Evolutionary conservation across 2,329 filamentous ascomycete species (phyloP).

Genomic region (Colletotrichum spinosum): DNA sequence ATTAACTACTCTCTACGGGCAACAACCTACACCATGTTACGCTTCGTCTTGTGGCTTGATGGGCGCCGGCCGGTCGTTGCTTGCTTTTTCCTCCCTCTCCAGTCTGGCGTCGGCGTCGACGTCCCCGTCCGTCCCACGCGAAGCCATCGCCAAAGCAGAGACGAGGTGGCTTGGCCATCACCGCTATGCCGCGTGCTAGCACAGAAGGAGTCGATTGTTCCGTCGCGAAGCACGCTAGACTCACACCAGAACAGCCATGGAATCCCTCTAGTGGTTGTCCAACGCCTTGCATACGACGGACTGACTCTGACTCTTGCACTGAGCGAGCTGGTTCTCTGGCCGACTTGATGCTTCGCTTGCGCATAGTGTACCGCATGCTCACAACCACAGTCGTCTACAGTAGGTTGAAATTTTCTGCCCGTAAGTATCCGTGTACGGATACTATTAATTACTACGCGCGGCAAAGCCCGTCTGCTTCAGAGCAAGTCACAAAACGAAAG

Average conservation of each 20-base stretch:
- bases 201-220: conserved; percentile 30
- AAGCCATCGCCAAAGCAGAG: conserved; percentile 21
- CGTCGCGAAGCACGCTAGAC: conserved; percentile 34
- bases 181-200: conserved; percentile 30
- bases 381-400: neutral
- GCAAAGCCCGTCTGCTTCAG: too few relatives aligned
- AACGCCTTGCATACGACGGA: conserved; percentile 13
- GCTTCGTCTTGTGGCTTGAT: conserved; percentile 23
- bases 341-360: conserved; percentile 7
- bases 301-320: neutral
- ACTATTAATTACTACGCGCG: too few relatives aligned
- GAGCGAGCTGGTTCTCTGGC: conserved; percentile 14
- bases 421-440: too few relatives aligned
- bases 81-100: conserved; percentile 27
- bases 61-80: conserved; percentile 13
- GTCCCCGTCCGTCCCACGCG: neutral
- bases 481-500: too few relatives aligned
- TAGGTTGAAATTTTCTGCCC: neutral
- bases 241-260: conserved; percentile 35
- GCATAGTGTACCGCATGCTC: neutral
- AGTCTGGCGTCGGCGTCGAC: conserved; percentile 1
- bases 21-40: conserved; percentile 6
- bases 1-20: neutral
- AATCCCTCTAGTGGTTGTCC: conserved; percentile 26
- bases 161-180: conserved; percentile 6